These are phyloP conservation scores for Urochloa ruziziensis DNA, from an alignment of 176 grass and related monocot genomes.

Conservation along the genomic window DNA sequence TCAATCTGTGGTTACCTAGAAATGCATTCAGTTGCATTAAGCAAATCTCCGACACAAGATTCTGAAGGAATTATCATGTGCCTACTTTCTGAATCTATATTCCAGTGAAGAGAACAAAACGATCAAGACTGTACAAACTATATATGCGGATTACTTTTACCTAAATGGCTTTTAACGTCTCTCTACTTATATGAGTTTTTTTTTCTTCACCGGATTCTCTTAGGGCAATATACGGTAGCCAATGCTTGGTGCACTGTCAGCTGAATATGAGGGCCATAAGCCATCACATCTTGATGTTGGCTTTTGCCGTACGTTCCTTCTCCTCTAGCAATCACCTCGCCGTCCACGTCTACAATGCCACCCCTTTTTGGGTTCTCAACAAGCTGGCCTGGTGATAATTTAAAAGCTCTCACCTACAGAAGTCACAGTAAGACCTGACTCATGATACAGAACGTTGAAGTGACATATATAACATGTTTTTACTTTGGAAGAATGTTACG, in stretches of 20 bases:
- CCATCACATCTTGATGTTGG: slow-evolving; percentile 49
- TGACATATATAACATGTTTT: no score
- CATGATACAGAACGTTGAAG: no score
- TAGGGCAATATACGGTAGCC: slow-evolving; percentile 53
- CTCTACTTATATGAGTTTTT: no score
- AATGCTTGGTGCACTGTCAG: slow-evolving; percentile 66
- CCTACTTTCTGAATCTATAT: no score
- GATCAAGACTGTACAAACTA: no score
- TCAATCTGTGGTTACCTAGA: no score
- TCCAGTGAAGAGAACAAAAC: no score
- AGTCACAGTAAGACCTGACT: not conserved
- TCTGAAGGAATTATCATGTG: no score
- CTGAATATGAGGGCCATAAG: slow-evolving; percentile 58
- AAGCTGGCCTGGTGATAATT: slow-evolving; percentile 46
- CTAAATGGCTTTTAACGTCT: no score
- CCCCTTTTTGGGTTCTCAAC: slow-evolving; percentile 42
- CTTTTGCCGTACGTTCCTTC: slow-evolving; percentile 9
- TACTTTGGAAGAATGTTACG: not conserved
- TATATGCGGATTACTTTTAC: no score
- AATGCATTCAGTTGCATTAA: no score
- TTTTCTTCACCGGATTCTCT: not conserved
- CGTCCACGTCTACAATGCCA: slow-evolving; percentile 82
- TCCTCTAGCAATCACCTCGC: slow-evolving; percentile 78
- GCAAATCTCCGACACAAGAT: no score
- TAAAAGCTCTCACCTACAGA: slow-evolving; percentile 60